Conservation (phyloP, 2,329 filamentous ascomycete genomes). For the Myriosclerotinia curreyana region DNA sequence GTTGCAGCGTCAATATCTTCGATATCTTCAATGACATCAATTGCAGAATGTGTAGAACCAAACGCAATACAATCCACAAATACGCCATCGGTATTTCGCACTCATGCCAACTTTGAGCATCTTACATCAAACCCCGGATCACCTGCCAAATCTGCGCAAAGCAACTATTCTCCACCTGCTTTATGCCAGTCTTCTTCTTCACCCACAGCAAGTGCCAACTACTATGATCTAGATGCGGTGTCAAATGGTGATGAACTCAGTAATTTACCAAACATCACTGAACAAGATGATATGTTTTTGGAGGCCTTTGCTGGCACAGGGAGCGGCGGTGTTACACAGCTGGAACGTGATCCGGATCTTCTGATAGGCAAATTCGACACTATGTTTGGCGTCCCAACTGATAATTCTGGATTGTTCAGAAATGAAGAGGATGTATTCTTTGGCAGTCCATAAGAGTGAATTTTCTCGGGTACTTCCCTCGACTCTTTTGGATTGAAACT, state of each 20-base stretch:
- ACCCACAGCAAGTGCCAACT: slow-evolving; percentile 41
- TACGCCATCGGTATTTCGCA: slow-evolving; percentile 34
- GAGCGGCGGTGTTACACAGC: slow-evolving; percentile 30
- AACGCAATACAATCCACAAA: slow-evolving; percentile 34
- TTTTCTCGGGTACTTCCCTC: not conserved
- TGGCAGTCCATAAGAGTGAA: slow-evolving; percentile 35
- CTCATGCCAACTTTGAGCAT: slow-evolving; percentile 31
- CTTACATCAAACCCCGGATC: slow-evolving; percentile 44
- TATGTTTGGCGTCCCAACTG: slow-evolving; percentile 27
- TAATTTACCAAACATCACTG: slow-evolving; percentile 32
- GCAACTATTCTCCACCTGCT: slow-evolving; percentile 57
- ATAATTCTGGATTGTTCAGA: slow-evolving; percentile 32
- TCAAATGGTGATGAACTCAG: slow-evolving; percentile 32
- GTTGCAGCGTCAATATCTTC: slow-evolving; percentile 17
- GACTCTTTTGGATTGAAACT: slow-evolving; percentile 15
- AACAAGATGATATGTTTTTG: slow-evolving; percentile 41
- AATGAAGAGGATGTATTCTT: slow-evolving; percentile 38
- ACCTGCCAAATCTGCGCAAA: slow-evolving; percentile 48
- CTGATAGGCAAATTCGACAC: slow-evolving; percentile 39
- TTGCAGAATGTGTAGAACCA: slow-evolving; percentile 36
- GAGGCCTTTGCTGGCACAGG: slow-evolving; percentile 36
- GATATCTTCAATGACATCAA: slow-evolving; percentile 17
- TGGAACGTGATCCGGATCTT: slow-evolving; percentile 37
- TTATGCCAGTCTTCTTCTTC: slow-evolving; percentile 61
- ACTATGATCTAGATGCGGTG: slow-evolving; percentile 35